phyloP scores from a whole-genome alignment of 179 eudicot species.

The Gypsophila paniculata region DNA sequence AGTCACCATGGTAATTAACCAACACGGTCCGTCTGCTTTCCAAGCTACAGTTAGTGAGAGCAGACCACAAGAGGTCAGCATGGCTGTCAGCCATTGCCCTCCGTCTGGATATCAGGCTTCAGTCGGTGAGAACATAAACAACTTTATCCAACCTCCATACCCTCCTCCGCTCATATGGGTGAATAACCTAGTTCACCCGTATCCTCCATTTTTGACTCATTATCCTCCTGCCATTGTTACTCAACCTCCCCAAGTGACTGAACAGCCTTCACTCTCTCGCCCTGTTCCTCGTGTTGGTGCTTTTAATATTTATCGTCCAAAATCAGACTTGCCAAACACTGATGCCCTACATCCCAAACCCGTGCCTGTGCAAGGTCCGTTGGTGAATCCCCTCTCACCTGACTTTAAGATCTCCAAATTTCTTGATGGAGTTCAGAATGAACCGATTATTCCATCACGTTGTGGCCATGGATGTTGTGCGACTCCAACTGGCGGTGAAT shows the following conservation, averaged over 20 bases:
- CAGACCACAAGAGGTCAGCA: not conserved
- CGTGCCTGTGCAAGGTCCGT: constrained; percentile 44
- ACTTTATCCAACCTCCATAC: constrained; percentile 19
- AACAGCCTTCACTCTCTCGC: constrained; percentile 35
- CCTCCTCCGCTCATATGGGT: constrained; percentile 23
- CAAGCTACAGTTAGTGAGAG: not conserved
- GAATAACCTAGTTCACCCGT: constrained; percentile 18
- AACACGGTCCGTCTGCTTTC: not conserved
- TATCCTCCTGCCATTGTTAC: constrained; percentile 20
- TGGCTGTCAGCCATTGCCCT: constrained; percentile 3
- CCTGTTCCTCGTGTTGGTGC: constrained; percentile 69
- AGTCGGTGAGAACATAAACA: constrained; percentile 15
- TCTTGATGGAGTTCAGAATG: constrained; percentile 42
- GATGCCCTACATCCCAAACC: constrained; percentile 30
- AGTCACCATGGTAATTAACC: not conserved
- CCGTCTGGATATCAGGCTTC: constrained; percentile 12
- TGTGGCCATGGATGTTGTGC: constrained; percentile 81
- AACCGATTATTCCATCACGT: constrained; percentile 46
- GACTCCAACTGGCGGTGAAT: constrained; percentile 20
- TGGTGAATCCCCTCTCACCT: constrained; percentile 46
- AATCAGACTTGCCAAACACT: constrained; percentile 20
- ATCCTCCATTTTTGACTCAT: constrained; percentile 14
- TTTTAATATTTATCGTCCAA: constrained; percentile 47
- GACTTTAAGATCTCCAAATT: constrained; percentile 42
- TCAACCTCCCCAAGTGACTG: constrained; percentile 22